These are phyloP conservation scores for Aspergillus asperescens DNA, from an alignment of 495 filamentous ascomycete genomes.

Conservation along the genomic window DNA sequence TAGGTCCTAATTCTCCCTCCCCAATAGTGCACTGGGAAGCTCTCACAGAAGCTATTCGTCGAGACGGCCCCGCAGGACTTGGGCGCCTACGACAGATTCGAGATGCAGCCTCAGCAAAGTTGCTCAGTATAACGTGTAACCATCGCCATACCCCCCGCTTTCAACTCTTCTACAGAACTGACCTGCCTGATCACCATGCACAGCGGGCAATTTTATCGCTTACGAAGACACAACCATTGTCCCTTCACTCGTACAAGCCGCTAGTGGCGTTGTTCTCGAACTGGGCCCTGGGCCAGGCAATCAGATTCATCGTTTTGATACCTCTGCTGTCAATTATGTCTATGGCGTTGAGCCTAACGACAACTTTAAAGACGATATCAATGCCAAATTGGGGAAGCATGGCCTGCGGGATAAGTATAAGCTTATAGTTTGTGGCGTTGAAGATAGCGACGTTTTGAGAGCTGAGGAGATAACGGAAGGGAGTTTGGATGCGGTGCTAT, in stretches of 20 bases:
- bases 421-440: conserved; percentile 31
- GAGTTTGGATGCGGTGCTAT: conserved; percentile 30
- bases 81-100: conserved; percentile 11
- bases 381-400: conserved; percentile 21
- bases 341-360: conserved; percentile 45
- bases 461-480: conserved; percentile 32
- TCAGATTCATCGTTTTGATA: conserved; percentile 40
- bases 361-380: conserved; percentile 19
- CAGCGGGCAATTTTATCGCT: conserved; percentile 27
- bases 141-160: background rate
- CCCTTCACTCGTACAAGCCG: conserved; percentile 35
- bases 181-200: conserved; percentile 8
- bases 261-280: conserved; percentile 42
- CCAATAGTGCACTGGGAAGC: conserved; percentile 22
- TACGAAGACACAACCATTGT: conserved; percentile 39
- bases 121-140: conserved; percentile 22
- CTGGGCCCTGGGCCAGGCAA: conserved; percentile 46
- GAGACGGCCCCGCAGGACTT: conserved; percentile 20
- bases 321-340: conserved; percentile 26
- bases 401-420: conserved; percentile 35
- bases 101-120: conserved; percentile 20
- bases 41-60: conserved; percentile 18
- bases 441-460: conserved; percentile 33
- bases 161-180: background rate
- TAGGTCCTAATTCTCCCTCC: background rate